Evolutionary conservation across 78 protist genomes (phyloP).

Genomic region (Cavenderia fasciculata): DNA sequence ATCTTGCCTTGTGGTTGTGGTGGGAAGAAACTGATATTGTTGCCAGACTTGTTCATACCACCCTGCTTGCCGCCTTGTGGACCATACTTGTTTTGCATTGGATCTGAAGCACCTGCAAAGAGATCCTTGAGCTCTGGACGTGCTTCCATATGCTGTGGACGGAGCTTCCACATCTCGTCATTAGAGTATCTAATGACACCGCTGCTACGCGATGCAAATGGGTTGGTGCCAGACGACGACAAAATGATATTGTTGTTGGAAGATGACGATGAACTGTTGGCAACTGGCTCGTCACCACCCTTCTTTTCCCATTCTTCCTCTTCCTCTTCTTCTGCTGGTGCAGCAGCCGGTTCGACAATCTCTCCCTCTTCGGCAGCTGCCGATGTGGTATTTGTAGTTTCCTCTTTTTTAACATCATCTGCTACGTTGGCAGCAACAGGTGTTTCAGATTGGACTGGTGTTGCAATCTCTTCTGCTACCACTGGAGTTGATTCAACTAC

Average conservation of each 20-base stretch:
- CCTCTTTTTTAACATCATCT: neutral
- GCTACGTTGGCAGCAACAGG: neutral
- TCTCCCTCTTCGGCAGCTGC: neutral
- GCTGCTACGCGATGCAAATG: constrained; percentile 13
- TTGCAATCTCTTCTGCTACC: neutral
- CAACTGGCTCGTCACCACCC: neutral
- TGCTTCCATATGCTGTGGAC: constrained; percentile 22
- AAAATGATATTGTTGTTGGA: neutral
- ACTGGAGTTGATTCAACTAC: neutral
- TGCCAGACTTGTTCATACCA: neutral
- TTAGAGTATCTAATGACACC: constrained; percentile 44
- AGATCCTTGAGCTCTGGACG: constrained; percentile 17
- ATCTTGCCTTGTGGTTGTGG: neutral
- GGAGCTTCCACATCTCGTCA: constrained; percentile 24
- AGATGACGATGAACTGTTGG: neutral
- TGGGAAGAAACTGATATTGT: neutral
- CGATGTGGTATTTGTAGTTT: neutral
- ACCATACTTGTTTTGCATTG: neutral
- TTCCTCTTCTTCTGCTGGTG: constrained; percentile 20
- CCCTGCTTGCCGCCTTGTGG: neutral
- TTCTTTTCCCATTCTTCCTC: constrained; percentile 68
- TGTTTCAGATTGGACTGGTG: neutral
- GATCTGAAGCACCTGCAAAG: neutral
- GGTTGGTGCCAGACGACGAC: constrained; percentile 8
- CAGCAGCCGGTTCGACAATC: neutral